These are phyloP conservation scores for Paracoccidioides lutzii DNA, from an alignment of 2,329 filamentous ascomycete species.

Conservation along the genomic window DNA sequence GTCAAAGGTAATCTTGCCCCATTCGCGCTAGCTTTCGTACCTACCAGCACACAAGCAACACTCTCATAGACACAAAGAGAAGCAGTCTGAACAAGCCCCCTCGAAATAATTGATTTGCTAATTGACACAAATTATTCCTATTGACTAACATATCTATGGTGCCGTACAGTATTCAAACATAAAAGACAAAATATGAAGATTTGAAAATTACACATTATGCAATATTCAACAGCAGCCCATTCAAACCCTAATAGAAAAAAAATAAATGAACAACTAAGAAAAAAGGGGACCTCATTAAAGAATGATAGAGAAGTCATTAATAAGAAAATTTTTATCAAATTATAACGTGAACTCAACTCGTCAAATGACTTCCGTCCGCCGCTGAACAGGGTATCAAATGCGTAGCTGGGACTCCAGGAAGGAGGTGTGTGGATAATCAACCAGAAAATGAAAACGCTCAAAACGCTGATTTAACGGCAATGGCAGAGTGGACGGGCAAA, in stretches of 20 bases:
- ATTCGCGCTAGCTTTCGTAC: not conserved
- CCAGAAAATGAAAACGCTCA: not conserved
- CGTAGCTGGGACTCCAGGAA: not conserved
- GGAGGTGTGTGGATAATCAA: not conserved
- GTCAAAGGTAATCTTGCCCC: not conserved
- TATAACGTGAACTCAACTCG: not conserved
- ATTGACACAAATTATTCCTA: not conserved
- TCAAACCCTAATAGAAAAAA: not conserved
- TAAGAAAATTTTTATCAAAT: not conserved
- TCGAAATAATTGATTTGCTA: not conserved
- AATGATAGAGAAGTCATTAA: not conserved
- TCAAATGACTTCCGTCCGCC: not conserved
- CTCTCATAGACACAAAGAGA: not conserved
- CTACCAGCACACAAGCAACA: not conserved
- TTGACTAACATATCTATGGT: not conserved
- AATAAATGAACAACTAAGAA: not conserved
- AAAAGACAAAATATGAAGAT: not conserved
- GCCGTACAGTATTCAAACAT: not conserved
- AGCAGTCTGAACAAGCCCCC: not conserved
- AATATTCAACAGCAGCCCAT: not conserved
- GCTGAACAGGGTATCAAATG: conserved; percentile 1
- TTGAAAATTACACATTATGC: not conserved
- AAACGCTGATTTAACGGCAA: not conserved
- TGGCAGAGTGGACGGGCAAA: not conserved
- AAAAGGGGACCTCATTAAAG: not conserved